These are phyloP conservation scores for Platanthera zijinensis DNA, from an alignment of 106 monocot genomes.

Conservation along the genomic window DNA sequence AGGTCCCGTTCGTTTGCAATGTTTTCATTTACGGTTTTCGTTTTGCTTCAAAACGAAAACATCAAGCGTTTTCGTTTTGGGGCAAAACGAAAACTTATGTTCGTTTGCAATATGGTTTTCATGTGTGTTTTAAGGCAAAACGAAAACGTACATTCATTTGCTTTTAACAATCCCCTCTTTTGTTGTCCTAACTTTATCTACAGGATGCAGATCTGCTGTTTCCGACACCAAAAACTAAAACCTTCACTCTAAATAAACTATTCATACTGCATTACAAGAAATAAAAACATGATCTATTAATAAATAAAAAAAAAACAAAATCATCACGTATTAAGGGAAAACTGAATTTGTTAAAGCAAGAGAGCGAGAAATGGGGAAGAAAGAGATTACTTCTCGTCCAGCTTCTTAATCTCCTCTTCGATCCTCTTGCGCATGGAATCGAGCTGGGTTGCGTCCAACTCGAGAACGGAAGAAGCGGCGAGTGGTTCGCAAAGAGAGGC, in stretches of 20 bases:
- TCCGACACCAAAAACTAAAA: background rate
- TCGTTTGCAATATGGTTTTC: too few species aligned
- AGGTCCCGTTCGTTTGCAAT: too few species aligned
- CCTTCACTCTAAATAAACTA: background rate
- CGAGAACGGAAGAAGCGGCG: constrained; percentile 37
- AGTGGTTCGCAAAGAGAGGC: constrained; percentile 75
- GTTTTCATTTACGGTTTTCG: too few species aligned
- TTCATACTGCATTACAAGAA: background rate
- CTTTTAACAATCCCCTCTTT: too few species aligned
- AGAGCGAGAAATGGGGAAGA: background rate
- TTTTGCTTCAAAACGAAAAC: too few species aligned
- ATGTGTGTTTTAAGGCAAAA: too few species aligned
- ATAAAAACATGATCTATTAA: too few species aligned
- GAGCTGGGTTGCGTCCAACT: constrained; percentile 48
- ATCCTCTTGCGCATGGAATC: constrained; percentile 59
- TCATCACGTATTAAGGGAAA: background rate
- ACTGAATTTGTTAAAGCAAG: background rate
- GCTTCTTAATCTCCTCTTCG: constrained; percentile 77
- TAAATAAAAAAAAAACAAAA: background rate
- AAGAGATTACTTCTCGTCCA: constrained; percentile 64
- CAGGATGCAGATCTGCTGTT: background rate
- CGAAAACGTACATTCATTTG: too few species aligned
- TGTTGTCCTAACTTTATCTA: too few species aligned
- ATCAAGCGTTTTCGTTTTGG: too few species aligned
- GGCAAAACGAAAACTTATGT: too few species aligned